Base-by-base conservation (phyloP, 306 rosid species). In the Trifolium repens region DNA sequence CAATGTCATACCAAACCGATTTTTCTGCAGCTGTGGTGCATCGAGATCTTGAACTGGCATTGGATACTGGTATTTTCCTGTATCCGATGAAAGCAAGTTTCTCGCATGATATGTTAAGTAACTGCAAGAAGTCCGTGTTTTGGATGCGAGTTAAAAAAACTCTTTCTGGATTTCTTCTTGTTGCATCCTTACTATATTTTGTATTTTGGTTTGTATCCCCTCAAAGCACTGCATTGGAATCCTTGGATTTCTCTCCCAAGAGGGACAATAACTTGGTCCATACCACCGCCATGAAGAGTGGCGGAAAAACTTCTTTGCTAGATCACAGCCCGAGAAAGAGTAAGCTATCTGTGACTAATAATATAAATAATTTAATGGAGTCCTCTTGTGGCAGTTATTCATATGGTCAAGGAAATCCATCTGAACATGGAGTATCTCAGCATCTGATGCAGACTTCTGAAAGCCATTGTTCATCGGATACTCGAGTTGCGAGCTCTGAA, bases 41-140 rank as follows among this genome's bases (percentile, higher is more conserved):
- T 70, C 86, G 93, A 57, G 92, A 94, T 85, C 97, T 94, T 72
- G 98, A 94, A 81, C 83, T 94, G 66, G 87, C 81, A 73, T 78
- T 91, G 89, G 86, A 83, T 46, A 86, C 88, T 72, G 98, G 97
- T 78, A 87, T 89, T 81, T 77, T 89, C 72, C 86, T 90, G 75
- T 80, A 90, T 78, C 98, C 97, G 66, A 80, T 94, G 89, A 87
- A 90, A 84, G 96, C 91, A 12, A 89, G 87, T 81, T 85, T 86
- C 19, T 90, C 98, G 12, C 74, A 79, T 62, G 82, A 82, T 67
- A 82, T 90, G 96, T 86, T 87, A 59, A 81, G 80, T 84, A 83
- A 43, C 80, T 94, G 97, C 78, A 89, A 84, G 85, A 86, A 79
- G 85, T 87, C 91, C 46, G 71, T 91, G 79, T 77, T 89, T 68